Evolutionary conservation across 768 basidiomycete species (phyloP).

Genomic region (Russula foetens): DNA sequence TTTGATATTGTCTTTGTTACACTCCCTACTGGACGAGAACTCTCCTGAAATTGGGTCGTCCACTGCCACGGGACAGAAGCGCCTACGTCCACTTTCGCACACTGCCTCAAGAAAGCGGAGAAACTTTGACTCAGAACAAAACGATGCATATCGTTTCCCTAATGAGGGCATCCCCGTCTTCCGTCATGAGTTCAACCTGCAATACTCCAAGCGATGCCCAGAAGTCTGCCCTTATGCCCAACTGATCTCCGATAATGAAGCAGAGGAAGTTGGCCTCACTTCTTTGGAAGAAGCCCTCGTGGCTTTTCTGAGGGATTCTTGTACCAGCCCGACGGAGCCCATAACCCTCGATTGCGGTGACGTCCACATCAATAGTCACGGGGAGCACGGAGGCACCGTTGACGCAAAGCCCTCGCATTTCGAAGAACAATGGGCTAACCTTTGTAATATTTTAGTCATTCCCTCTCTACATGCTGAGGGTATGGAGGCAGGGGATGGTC

Average conservation of each 20-base stretch:
- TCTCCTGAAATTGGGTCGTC: background rate
- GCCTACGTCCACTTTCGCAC: background rate
- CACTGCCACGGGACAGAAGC: slow-evolving; percentile 7
- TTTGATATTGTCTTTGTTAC: slow-evolving; percentile 6
- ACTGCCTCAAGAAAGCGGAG: background rate
- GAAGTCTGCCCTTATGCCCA: background rate
- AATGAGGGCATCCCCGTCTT: slow-evolving; percentile 9
- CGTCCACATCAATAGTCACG: slow-evolving; percentile 4
- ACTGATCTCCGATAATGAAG: slow-evolving; percentile 13
- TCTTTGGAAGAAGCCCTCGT: slow-evolving; percentile 10
- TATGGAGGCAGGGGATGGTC: background rate
- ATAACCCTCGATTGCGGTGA: slow-evolving; percentile 15
- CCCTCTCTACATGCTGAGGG: slow-evolving; percentile 4
- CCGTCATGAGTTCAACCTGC: slow-evolving; percentile 14
- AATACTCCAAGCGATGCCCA: slow-evolving; percentile 3
- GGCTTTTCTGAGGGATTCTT: slow-evolving; percentile 4
- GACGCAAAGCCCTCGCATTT: background rate
- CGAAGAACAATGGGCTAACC: slow-evolving; percentile 9
- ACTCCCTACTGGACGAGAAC: background rate
- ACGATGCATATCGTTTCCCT: background rate
- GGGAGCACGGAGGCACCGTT: slow-evolving; percentile 5
- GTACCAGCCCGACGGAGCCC: slow-evolving; percentile 6
- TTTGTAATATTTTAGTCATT: background rate
- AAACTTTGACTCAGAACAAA: background rate
- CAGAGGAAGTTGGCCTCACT: slow-evolving; percentile 1